A percentile compares a stretch with the other conserved stretches of the same genome.
phyloP scores from a whole-genome alignment of 495 filamentous ascomycete genomes.

The Durotheca rogersii region DNA sequence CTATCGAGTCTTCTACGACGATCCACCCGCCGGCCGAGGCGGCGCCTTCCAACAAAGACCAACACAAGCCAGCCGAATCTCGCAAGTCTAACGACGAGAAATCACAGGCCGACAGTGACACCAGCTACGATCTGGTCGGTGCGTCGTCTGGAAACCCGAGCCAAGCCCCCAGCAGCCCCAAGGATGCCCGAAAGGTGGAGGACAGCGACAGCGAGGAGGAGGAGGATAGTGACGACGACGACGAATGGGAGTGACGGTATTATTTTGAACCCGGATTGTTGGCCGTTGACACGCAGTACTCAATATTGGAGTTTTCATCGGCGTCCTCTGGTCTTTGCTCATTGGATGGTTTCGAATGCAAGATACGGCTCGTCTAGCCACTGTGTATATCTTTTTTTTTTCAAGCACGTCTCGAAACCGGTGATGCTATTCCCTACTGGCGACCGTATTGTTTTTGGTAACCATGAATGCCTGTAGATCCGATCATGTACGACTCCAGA shows the following conservation, averaged over 20 bases:
- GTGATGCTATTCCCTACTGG: constrained; percentile 8
- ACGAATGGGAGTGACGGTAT: constrained; percentile 79
- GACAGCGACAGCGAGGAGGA: constrained; percentile 55
- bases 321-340: constrained; percentile 19
- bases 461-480: constrained; percentile 3
- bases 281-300: constrained; percentile 1
- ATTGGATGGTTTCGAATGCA: constrained; percentile 24
- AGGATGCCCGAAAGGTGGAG: constrained; percentile 52
- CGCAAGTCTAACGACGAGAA: constrained; percentile 85
- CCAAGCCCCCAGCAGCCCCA: constrained; percentile 70
- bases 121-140: constrained; percentile 89
- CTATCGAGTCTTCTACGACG: constrained; percentile 54
- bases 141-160: constrained; percentile 74
- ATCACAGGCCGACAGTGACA: constrained; percentile 82
- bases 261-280: not conserved
- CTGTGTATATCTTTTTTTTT: constrained; percentile 31
- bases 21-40: constrained; percentile 47
- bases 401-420: constrained; percentile 23
- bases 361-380: constrained; percentile 18
- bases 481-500: not conserved
- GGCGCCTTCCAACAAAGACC: constrained; percentile 22
- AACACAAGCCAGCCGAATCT: constrained; percentile 61
- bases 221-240: constrained; percentile 44
- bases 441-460: constrained; percentile 4
- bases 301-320: constrained; percentile 20